These are phyloP conservation scores for Besnoitia besnoiti DNA, from an alignment of 169 alveolate species.

Conservation along the genomic window DNA sequence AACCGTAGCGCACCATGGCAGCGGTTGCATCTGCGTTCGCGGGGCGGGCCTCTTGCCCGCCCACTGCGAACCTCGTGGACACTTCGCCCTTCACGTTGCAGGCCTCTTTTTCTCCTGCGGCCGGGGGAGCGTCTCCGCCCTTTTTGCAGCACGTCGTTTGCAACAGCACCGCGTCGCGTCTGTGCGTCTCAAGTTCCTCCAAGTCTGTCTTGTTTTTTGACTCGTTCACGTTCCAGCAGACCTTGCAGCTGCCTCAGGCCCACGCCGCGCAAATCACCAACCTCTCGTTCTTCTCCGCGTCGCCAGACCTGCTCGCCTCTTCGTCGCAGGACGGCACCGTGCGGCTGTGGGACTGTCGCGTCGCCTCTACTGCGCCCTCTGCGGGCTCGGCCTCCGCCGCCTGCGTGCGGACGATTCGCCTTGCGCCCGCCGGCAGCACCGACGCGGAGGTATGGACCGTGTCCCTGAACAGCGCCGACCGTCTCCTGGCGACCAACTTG, in stretches of 20 bases:
- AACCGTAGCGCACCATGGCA: no score
- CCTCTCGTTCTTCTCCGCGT: not conserved
- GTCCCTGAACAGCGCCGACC: not conserved
- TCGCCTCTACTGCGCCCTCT: not conserved
- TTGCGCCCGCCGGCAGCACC: conserved; percentile 2
- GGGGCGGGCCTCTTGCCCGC: no score
- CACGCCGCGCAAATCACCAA: not conserved
- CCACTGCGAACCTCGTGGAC: no score
- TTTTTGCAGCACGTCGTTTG: not conserved
- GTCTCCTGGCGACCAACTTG: not conserved
- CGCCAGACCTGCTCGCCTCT: not conserved
- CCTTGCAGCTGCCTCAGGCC: not conserved
- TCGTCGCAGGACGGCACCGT: not conserved
- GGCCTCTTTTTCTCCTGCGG: not conserved
- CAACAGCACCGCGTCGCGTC: not conserved
- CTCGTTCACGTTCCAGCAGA: not conserved
- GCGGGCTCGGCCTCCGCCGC: not conserved
- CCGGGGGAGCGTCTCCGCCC: not conserved
- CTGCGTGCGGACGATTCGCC: not conserved
- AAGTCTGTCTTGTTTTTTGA: not conserved
- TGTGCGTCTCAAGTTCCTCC: not conserved
- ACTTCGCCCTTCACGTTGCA: not conserved
- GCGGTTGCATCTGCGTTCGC: no score
- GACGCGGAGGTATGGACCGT: conserved; percentile 25
- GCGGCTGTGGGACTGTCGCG: conserved; percentile 17